phyloP scores from a whole-genome alignment of 352 stramenopile genomes.

The Phytophthora brassicae region DNA sequence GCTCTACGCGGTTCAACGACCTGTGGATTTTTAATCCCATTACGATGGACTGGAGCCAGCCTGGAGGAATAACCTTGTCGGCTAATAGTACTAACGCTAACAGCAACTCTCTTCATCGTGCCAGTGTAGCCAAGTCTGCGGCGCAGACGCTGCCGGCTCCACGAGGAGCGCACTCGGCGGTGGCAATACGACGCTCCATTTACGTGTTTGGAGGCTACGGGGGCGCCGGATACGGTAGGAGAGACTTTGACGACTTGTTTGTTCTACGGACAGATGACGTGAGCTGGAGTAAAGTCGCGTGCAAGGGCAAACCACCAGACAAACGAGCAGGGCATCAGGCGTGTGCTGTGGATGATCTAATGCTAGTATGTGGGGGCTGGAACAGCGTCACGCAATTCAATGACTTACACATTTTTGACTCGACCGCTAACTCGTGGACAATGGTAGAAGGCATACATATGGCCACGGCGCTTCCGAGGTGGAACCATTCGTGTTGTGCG shows the following conservation, averaged over 20 bases:
- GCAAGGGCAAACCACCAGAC: constrained; percentile 87
- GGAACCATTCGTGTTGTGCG: constrained; percentile 93
- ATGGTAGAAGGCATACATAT: constrained; percentile 76
- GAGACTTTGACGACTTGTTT: constrained; percentile 95
- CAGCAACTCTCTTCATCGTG: constrained; percentile 52
- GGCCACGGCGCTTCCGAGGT: constrained; percentile 82
- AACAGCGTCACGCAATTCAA: constrained; percentile 95
- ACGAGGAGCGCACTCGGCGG: constrained; percentile 89
- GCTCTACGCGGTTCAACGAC: constrained; percentile 91
- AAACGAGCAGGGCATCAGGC: constrained; percentile 93
- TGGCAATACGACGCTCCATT: constrained; percentile 80
- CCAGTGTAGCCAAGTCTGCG: constrained; percentile 23
- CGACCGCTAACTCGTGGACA: constrained; percentile 82
- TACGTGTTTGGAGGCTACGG: constrained; percentile 97
- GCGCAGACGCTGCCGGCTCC: constrained; percentile 65
- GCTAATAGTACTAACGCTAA: constrained; percentile 3
- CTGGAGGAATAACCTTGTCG: constrained; percentile 2
- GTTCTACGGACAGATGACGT: constrained; percentile 88
- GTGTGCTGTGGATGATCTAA: constrained; percentile 86
- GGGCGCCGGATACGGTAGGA: constrained; percentile 87
- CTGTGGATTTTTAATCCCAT: constrained; percentile 96
- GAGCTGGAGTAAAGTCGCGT: constrained; percentile 81
- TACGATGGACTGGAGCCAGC: constrained; percentile 90
- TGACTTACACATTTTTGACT: constrained; percentile 94
- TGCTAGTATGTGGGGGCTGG: constrained; percentile 95